A percentile compares a stretch with the other conserved stretches of the same genome.
These are phyloP conservation scores for Potentilla sterilis DNA, from an alignment of 306 rosid species.

Conservation along the genomic window DNA sequence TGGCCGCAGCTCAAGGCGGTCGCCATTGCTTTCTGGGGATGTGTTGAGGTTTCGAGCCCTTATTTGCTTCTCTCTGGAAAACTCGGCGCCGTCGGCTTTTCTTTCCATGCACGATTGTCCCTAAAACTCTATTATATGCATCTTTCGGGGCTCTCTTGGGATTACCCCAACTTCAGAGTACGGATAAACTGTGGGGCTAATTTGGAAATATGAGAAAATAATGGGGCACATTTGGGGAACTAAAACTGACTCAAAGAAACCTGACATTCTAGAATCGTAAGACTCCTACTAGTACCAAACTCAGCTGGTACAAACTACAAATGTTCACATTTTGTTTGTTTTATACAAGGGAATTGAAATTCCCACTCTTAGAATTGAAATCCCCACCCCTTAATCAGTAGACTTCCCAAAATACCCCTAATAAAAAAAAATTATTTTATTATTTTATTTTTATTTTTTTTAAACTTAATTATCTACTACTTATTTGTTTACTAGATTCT, in stretches of 20 bases:
- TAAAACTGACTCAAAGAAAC: background rate
- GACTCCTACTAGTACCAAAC: background rate
- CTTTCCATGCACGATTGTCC: conserved; percentile 11
- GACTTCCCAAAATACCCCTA: too few species aligned
- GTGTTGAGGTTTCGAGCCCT: background rate
- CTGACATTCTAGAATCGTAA: background rate
- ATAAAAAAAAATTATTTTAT: too few species aligned
- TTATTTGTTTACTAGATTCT: too few species aligned
- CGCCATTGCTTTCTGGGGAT: conserved; percentile 14
- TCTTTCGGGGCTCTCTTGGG: background rate
- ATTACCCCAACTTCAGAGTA: background rate
- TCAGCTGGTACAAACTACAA: background rate
- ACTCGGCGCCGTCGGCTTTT: conserved; percentile 10
- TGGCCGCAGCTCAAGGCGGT: conserved; percentile 18
- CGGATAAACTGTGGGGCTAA: background rate
- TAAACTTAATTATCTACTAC: too few species aligned
- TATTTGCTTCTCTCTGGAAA: background rate
- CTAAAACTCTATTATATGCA: background rate
- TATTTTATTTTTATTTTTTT: too few species aligned
- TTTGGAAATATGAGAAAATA: background rate
- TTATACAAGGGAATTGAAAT: too few species aligned
- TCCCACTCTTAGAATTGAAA: too few species aligned
- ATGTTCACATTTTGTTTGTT: too few species aligned
- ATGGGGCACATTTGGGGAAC: background rate
- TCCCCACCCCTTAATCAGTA: too few species aligned